These are phyloP conservation scores for Lactarius tabidus DNA, from an alignment of 768 basidiomycete genomes.

Conservation along the genomic window DNA sequence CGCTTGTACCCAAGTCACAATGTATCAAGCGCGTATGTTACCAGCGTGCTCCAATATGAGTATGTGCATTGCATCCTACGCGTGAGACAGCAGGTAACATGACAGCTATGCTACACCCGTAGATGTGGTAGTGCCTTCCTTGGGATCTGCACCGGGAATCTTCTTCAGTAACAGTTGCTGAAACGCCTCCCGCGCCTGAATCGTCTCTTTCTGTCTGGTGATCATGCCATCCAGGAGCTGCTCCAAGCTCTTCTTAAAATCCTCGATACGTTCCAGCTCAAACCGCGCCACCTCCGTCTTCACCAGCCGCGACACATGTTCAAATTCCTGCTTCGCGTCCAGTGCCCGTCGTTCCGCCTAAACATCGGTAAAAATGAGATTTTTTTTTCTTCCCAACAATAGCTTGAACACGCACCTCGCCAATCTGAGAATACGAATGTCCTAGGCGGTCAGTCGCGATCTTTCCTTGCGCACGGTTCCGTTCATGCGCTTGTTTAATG, in stretches of 20 bases:
- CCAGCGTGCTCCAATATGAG: background rate
- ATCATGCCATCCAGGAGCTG: slow-evolving; percentile 87
- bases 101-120: background rate
- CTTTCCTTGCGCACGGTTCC: slow-evolving; percentile 71
- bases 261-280: slow-evolving; percentile 89
- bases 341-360: slow-evolving; percentile 85
- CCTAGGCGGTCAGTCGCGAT: slow-evolving; percentile 66
- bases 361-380: background rate
- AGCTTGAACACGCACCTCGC: slow-evolving; percentile 68
- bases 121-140: slow-evolving; percentile 5
- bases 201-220: slow-evolving; percentile 68
- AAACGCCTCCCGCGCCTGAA: slow-evolving; percentile 28
- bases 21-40: background rate
- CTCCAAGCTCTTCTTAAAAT: slow-evolving; percentile 84
- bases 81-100: background rate
- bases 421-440: slow-evolving; percentile 72
- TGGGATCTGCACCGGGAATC: slow-evolving; percentile 14
- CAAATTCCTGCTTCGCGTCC: slow-evolving; percentile 85
- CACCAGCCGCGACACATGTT: slow-evolving; percentile 79
- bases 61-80: background rate
- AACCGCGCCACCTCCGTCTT: slow-evolving; percentile 89
- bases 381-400: background rate
- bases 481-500: slow-evolving; percentile 74
- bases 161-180: slow-evolving; percentile 25
- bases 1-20: background rate